Conservation (phyloP, 2,329 filamentous ascomycete species). For the Botrytis pseudocinerea region DNA sequence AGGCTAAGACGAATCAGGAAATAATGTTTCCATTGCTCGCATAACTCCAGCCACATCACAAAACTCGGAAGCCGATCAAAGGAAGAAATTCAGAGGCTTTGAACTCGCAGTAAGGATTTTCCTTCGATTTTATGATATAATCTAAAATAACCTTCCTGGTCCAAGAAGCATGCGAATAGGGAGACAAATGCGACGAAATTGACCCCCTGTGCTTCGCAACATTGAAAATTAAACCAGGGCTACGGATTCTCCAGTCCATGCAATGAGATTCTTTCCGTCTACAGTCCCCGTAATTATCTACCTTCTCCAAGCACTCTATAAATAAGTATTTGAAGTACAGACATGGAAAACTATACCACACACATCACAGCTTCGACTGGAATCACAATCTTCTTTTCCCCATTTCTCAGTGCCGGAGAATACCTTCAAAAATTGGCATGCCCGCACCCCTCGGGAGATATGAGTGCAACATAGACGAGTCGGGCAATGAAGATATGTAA, state of each 20-base stretch:
- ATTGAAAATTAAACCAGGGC: neutral
- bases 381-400: neutral
- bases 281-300: neutral
- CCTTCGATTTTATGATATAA: neutral
- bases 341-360: neutral
- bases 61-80: neutral
- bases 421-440: neutral
- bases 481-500: no score
- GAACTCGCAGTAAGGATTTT: neutral
- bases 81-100: neutral
- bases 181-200: neutral
- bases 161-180: neutral
- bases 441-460: neutral
- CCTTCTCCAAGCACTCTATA: neutral
- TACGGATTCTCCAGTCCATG: neutral
- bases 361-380: neutral
- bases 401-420: neutral
- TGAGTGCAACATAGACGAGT: neutral
- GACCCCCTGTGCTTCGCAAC: neutral
- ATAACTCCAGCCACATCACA: neutral
- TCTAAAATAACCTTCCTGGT: neutral
- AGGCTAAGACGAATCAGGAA: neutral
- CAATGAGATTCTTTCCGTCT: neutral
- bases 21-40: slow-evolving; percentile 12
- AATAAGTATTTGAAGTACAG: neutral